phyloP scores from a whole-genome alignment of 495 filamentous ascomycete genomes.

The Xylaria venustula region DNA sequence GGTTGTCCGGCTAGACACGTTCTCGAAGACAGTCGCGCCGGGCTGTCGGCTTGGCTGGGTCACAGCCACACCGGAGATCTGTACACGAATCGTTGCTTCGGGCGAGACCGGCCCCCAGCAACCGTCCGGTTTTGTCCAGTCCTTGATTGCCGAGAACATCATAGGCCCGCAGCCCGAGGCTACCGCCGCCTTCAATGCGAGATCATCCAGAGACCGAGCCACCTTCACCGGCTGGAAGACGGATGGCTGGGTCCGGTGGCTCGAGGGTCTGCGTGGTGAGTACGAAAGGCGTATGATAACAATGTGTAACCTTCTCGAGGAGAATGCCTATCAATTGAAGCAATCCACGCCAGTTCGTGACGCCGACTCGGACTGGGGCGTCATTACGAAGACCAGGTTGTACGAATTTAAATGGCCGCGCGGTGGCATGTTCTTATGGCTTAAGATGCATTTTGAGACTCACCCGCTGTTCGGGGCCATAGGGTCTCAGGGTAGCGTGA shows the following conservation, averaged over 20 bases:
- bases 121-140: slow-evolving; percentile 85
- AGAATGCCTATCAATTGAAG: slow-evolving; percentile 59
- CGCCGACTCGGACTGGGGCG: slow-evolving; percentile 56
- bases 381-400: slow-evolving; percentile 67
- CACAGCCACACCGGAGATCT: slow-evolving; percentile 72
- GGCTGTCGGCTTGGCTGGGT: slow-evolving; percentile 83
- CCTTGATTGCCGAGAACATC: slow-evolving; percentile 72
- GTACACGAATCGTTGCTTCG: slow-evolving; percentile 67
- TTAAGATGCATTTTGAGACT: slow-evolving; percentile 61
- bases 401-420: slow-evolving; percentile 74
- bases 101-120: slow-evolving; percentile 70
- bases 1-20: slow-evolving; percentile 79
- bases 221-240: slow-evolving; percentile 66
- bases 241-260: slow-evolving; percentile 86
- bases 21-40: slow-evolving; percentile 79
- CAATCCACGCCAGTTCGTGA: slow-evolving; percentile 37
- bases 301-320: slow-evolving; percentile 71
- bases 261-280: slow-evolving; percentile 72
- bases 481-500: slow-evolving; percentile 23
- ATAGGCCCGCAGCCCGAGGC: slow-evolving; percentile 60
- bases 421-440: slow-evolving; percentile 95
- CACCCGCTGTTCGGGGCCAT: slow-evolving; percentile 66
- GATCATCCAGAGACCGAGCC: slow-evolving; percentile 23
- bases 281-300: slow-evolving; percentile 80
- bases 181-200: slow-evolving; percentile 31